These are phyloP conservation scores for Pseudopediastrum boryanum DNA, from an alignment of 139 green algal genomes.

Conservation along the genomic window DNA sequence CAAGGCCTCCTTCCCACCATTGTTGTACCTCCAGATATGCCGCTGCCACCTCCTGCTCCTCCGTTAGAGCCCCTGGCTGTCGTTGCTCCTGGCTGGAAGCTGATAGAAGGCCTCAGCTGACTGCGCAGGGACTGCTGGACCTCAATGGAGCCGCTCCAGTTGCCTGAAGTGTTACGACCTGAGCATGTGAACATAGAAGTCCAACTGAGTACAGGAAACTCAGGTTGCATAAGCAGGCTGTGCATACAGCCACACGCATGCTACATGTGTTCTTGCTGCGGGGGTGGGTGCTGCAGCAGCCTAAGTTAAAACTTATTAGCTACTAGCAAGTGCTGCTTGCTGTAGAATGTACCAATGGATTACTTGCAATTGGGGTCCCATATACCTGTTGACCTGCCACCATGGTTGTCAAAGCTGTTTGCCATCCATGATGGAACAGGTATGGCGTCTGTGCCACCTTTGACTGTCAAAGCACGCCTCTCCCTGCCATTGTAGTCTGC, in stretches of 20 bases:
- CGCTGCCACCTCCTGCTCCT: not conserved
- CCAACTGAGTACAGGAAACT: too few species aligned
- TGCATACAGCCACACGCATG: too few species aligned
- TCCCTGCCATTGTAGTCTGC: slow-evolving; percentile 39
- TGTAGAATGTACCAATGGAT: too few species aligned
- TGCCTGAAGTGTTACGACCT: too few species aligned
- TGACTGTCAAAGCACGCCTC: slow-evolving; percentile 34
- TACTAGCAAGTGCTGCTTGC: too few species aligned
- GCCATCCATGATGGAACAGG: slow-evolving; percentile 44
- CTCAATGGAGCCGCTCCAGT: slow-evolving; percentile 26
- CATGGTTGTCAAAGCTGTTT: slow-evolving; percentile 27
- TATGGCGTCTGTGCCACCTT: slow-evolving; percentile 43
- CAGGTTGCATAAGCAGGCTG: too few species aligned
- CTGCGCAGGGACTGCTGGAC: slow-evolving; percentile 16
- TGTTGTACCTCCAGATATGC: not conserved
- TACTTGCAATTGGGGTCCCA: too few species aligned
- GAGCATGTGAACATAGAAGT: too few species aligned
- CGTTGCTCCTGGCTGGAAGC: slow-evolving; percentile 25
- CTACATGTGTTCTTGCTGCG: too few species aligned
- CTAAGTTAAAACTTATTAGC: too few species aligned
- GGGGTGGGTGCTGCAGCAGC: too few species aligned
- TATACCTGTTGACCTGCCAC: too few species aligned
- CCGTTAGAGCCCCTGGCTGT: not conserved
- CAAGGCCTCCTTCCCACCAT: not conserved
- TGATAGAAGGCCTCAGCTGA: slow-evolving; percentile 14